Base-by-base conservation (phyloP, 116 monocot species). In the Iris pallida region DNA sequence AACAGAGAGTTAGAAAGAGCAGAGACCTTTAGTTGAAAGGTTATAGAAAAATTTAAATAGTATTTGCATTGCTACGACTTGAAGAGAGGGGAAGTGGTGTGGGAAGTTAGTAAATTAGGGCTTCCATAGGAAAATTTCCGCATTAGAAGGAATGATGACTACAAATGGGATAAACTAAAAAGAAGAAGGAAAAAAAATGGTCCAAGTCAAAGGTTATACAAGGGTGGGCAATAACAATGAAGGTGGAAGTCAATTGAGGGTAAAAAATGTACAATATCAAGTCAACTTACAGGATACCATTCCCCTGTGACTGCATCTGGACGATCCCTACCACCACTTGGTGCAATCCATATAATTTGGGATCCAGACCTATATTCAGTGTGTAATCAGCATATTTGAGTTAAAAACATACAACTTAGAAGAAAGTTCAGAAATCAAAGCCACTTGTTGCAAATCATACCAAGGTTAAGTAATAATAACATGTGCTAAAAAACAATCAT, bases 321-420 rank as follows among this genome's bases (percentile, higher is more conserved):
- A 48, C 97, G 89, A 73, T 97, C 97, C 71, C 97, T 85, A 57
- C 97, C 97, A 77, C 97, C 97, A 81, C 97, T 97, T 48, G 97
- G 97, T 64, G 97, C 97, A 57, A 92, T 97, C 97, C 97, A 97
- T 70, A 97, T 85, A 68, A 97, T 73, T 53, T 97, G 87, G 55
- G 92, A 92, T 53, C 97, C 97, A 55, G 71, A 63, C 74, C 95
- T 90, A 51, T 47, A 79, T 49, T 71, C 4, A 62, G 57, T 20
- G 16, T 2, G 30, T 30, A 30, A 54, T 54, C 14, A 54, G 54
- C 4, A 16, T 54, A 13, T 5, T 5, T n/a, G 16, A 46, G 43
- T 57, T 57, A 17, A 1, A 45, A 59, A 59, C 17, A 45, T 45
- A 59, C 4, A 42, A 58, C 5, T 65, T 18, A 55, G 5, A 44